Evolutionary conservation across 83 land plant species (phyloP), one percentile per base, ranked within the genome.

Genomic region (Picea mariana): DNA sequence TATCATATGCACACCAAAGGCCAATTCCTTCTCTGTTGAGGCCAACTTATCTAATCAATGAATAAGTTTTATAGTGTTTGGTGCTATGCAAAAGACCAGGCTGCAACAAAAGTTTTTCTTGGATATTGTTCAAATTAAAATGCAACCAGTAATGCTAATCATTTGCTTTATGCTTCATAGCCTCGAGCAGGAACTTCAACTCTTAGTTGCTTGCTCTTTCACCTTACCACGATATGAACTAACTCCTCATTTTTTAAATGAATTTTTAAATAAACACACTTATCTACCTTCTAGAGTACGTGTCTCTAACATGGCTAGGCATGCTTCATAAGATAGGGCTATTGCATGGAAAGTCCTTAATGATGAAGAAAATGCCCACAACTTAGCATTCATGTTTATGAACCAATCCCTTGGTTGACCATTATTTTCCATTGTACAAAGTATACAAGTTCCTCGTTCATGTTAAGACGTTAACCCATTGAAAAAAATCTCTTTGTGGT

Each of bases 401-500:
- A 94, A 92, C 82, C 92, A 94, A 94, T 94, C 94, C 34, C 90
- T 94, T 80, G 87, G 90, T 34, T 87, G 79, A 76, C 79, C 78
- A 47, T 42, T 42, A 42, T 42, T 42, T 42, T 3, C 6, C 44
- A 42, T 31, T 31, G 34, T 31, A 31, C 34, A 31, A 31, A 31
- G 34, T 31, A 31, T 31, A 31, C 34, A 31, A 31, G 34, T 31
- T 31, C 34, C 34, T 31, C 34, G 34, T 31, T 31, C 34, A 31
- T 31, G 34, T 31, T 1, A 31, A 31, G 34, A 31, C 1, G 34
- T 31, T 31, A 31, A 31, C 34, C 34, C 34, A 31, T 31, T 31
- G 34, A n/a, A 31, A 31, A 31, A 31, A 31, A 31, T 31, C 34
- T 31, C 34, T 31, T 31, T 31, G 34, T 31, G 34, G 34, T 31